These are phyloP conservation scores for Breynia disticha DNA, from an alignment of 441 rosid genomes.

Conservation along the genomic window DNA sequence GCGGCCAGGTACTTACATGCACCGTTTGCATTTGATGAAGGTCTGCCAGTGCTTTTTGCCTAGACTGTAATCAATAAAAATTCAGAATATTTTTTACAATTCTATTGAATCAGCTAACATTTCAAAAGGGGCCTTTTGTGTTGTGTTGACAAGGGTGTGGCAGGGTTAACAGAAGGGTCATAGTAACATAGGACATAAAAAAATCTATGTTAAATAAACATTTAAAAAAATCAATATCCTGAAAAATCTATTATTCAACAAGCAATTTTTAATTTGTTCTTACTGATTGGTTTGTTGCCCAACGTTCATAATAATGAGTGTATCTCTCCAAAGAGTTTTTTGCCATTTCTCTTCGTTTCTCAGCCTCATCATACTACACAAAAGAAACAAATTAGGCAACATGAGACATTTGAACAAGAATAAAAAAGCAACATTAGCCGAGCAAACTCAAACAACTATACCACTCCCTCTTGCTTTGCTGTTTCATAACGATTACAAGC, in stretches of 20 bases:
- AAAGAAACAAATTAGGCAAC: background rate
- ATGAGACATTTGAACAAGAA: constrained; percentile 7
- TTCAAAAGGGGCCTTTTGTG: too few species aligned
- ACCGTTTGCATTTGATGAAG: constrained; percentile 64
- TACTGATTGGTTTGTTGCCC: constrained; percentile 94
- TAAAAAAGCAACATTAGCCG: background rate
- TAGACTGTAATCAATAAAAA: constrained; percentile 49
- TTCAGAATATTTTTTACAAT: constrained; percentile 9
- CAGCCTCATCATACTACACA: constrained; percentile 63
- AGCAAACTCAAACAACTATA: constrained; percentile 17
- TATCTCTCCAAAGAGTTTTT: constrained; percentile 83
- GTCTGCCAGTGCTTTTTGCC: constrained; percentile 83
- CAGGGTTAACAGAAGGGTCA: too few species aligned
- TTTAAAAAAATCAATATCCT: background rate
- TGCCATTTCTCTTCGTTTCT: constrained; percentile 84
- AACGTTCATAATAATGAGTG: constrained; percentile 93
- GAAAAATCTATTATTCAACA: background rate
- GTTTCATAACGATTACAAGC: constrained; percentile 92
- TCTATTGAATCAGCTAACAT: too few species aligned
- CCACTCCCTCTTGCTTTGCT: constrained; percentile 93
- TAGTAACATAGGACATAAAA: too few species aligned
- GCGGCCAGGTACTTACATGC: constrained; percentile 37
- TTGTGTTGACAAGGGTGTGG: too few species aligned
- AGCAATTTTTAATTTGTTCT: constrained; percentile 11
- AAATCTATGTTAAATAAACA: too few species aligned